Evolutionary conservation across 2,329 filamentous ascomycete genomes (phyloP).

Genomic region (Beauveria varroae): DNA sequence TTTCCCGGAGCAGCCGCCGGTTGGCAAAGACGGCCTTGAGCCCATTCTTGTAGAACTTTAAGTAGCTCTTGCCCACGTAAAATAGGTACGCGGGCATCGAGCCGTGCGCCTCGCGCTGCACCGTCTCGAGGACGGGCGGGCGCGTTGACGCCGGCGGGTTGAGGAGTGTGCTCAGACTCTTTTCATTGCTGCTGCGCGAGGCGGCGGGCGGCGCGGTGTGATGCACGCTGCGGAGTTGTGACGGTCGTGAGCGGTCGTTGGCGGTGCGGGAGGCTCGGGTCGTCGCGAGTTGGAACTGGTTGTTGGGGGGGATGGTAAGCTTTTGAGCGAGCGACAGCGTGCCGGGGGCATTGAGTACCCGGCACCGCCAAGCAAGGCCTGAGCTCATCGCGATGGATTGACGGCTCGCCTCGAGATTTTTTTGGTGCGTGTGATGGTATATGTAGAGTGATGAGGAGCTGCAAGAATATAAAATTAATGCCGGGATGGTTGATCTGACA

Average conservation of each 20-base stretch:
- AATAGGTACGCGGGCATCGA: conserved; percentile 42
- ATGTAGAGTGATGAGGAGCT: not conserved
- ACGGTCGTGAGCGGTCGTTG: not conserved
- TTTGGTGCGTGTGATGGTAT: not conserved
- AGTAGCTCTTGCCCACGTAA: conserved; percentile 64
- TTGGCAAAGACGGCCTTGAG: conserved; percentile 69
- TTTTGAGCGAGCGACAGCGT: conserved; percentile 13
- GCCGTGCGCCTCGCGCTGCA: conserved; percentile 36
- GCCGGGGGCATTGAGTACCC: conserved; percentile 15
- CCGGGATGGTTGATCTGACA: not conserved
- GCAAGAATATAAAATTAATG: not conserved
- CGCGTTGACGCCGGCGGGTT: conserved; percentile 70
- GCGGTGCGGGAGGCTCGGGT: conserved; percentile 9
- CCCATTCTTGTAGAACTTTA: conserved; percentile 81
- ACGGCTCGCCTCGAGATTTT: not conserved
- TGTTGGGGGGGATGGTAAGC: conserved; percentile 2
- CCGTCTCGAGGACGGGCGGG: conserved; percentile 60
- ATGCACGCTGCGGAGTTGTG: not conserved
- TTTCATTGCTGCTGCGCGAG: conserved; percentile 17
- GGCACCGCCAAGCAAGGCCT: conserved; percentile 25
- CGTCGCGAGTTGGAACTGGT: not conserved
- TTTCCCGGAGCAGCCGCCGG: conserved; percentile 41
- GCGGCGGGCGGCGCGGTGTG: conserved; percentile 14
- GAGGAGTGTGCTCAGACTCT: conserved; percentile 34
- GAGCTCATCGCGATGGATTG: conserved; percentile 23